Base-by-base conservation (phyloP, 441 rosid genomes). In the Codiaeum variegatum region DNA sequence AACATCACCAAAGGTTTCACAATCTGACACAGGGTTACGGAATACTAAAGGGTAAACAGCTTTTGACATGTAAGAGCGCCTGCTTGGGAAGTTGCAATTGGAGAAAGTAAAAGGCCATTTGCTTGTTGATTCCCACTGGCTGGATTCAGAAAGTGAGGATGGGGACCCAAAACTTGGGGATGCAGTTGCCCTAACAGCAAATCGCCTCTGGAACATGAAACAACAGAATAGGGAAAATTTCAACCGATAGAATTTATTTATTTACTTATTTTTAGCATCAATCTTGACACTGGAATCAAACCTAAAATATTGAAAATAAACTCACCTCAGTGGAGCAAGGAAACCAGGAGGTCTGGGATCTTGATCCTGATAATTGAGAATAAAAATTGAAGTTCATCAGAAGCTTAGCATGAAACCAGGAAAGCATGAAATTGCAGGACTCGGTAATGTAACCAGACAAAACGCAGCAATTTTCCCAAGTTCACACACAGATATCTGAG, bases 21-120 rank as follows among this genome's bases (percentile, higher is more conserved):
- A 84, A 44, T 90, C 90, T 29, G 97, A 91, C 51, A 89, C 95
- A 1, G 96, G 96, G 78, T 94, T 94, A 78, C 83, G 84, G 78
- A 89, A 94, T 72, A 94, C 82, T 69, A 83, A 77, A 7, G 97
- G 93, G 63, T 85, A 90, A 70, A 90, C 88, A 52, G 92, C 86
- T 83, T 88, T 90, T 61, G 92, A 85, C 70, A 74, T 75, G 80
- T 85, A 81, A 72, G 91, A 77, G 72, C 87, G 85, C 28, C 80
- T 83, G 69, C 82, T 73, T 0, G 88, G 74, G 29, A 82, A 62
- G 67, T 75, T 85, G 64, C 85, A 75, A 73, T 44, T 79, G 34
- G 85, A 79, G 69, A 83, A 67, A 31, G 84, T 70, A 62, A 55
- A 80, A 40, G 86, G 87, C 28, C 78, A 80, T 68, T 79, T 85